Conservation (phyloP, 2,329 filamentous ascomycete species). For the Aureobasidium sp. region DNA sequence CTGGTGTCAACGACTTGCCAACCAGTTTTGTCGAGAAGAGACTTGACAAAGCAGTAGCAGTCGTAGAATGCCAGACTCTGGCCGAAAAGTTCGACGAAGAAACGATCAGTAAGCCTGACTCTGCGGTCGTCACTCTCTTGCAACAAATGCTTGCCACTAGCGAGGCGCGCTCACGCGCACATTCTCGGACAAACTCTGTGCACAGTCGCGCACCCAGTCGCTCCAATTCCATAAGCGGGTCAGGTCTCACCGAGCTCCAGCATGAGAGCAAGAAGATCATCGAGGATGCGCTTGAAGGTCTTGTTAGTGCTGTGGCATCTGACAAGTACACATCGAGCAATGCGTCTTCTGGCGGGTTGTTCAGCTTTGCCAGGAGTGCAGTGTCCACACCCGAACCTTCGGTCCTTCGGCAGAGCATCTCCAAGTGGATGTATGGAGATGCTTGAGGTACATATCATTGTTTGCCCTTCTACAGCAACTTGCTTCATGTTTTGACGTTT, state of each 20-base stretch:
- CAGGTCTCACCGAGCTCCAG: slow-evolving; percentile 11
- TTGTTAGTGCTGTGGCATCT: slow-evolving; percentile 9
- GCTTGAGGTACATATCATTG: neutral
- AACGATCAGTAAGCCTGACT: slow-evolving; percentile 9
- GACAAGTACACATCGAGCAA: slow-evolving; percentile 1
- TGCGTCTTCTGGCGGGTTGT: neutral
- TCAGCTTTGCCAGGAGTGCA: neutral
- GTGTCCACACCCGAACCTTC: slow-evolving; percentile 7
- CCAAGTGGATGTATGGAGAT: slow-evolving; percentile 15
- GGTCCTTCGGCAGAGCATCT: slow-evolving; percentile 13
- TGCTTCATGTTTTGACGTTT: neutral
- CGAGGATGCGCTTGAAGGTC: slow-evolving; percentile 11
- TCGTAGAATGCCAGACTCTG: slow-evolving; percentile 6
- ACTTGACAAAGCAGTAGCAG: neutral
- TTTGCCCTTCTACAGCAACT: neutral
- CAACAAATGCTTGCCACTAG: slow-evolving; percentile 10
- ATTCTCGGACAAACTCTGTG: slow-evolving; percentile 6
- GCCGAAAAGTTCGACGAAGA: slow-evolving; percentile 12
- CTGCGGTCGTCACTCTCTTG: slow-evolving; percentile 4
- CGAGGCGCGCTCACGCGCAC: neutral
- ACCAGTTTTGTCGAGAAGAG: slow-evolving; percentile 1
- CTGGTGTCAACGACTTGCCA: slow-evolving; percentile 2
- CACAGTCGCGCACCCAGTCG: slow-evolving; percentile 11
- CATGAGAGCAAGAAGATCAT: slow-evolving; percentile 15
- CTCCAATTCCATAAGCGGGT: slow-evolving; percentile 4